Evolutionary conservation across 805 yeast genomes (phyloP).

Genomic region (Candida andamanensis): DNA sequence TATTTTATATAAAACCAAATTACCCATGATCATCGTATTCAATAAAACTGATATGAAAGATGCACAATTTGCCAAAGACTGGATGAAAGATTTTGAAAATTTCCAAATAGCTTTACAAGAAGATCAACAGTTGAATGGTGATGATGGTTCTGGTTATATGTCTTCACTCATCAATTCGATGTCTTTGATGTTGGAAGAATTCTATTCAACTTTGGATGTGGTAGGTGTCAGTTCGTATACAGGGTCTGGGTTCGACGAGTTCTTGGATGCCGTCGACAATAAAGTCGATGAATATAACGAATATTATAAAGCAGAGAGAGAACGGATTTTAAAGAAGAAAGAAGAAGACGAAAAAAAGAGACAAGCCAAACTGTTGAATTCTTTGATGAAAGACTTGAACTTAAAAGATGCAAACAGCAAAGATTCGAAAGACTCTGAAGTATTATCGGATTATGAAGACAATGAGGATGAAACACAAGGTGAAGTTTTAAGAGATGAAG

Average conservation of each 20-base stretch:
- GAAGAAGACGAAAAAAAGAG: conserved; percentile 68
- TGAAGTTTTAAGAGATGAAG: conserved; percentile 43
- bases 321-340: conserved; percentile 68
- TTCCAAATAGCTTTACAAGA: conserved; percentile 75
- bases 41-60: conserved; percentile 88
- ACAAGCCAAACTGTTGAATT: conserved; percentile 64
- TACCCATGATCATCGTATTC: conserved; percentile 95
- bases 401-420: conserved; percentile 35
- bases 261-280: conserved; percentile 73
- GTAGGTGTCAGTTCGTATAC: conserved; percentile 91
- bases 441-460: conserved; percentile 48
- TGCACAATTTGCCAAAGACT: conserved; percentile 83
- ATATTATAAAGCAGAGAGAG: conserved; percentile 82
- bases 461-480: conserved; percentile 43
- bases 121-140: conserved; percentile 63
- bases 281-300: conserved; percentile 85
- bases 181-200: conserved; percentile 94
- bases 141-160: conserved; percentile 80
- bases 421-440: conserved; percentile 36
- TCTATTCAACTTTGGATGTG: conserved; percentile 86
- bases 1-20: conserved; percentile 87
- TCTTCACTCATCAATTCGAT: conserved; percentile 87
- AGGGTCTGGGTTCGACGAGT: conserved; percentile 92
- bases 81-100: conserved; percentile 96
- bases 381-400: conserved; percentile 85